Percentiles rank a stretch among this genome's conserved stretches.
These are phyloP conservation scores for Russula foetens DNA, from an alignment of 768 basidiomycete species.

Conservation along the genomic window DNA sequence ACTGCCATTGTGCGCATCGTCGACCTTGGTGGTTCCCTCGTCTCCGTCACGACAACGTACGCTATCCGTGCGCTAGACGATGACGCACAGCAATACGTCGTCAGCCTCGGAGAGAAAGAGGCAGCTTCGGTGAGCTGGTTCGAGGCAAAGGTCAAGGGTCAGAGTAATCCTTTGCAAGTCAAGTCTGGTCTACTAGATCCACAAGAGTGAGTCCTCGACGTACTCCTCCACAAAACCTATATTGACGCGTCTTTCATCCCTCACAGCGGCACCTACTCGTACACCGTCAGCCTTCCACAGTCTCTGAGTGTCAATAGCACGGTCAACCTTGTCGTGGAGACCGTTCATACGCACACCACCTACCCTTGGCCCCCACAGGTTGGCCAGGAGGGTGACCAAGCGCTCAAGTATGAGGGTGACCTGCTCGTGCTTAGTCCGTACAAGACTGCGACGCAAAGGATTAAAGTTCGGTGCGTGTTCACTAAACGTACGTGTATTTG, in stretches of 20 bases:
- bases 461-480: conserved; percentile 69
- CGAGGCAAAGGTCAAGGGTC: conserved; percentile 74
- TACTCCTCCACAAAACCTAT: not conserved
- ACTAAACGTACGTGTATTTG: not conserved
- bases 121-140: conserved; percentile 64
- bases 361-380: conserved; percentile 68
- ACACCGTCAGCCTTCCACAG: conserved; percentile 59
- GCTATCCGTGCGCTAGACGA: conserved; percentile 66
- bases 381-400: conserved; percentile 68
- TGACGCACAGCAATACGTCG: conserved; percentile 53
- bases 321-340: conserved; percentile 69
- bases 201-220: conserved; percentile 38
- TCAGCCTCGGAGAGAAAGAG: conserved; percentile 59
- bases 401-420: conserved; percentile 66
- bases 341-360: conserved; percentile 71
- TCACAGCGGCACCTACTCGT: conserved; percentile 37
- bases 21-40: conserved; percentile 83
- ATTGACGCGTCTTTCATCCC: not conserved
- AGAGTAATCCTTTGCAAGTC: conserved; percentile 43
- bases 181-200: conserved; percentile 41
- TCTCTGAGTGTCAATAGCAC: conserved; percentile 51
- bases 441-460: conserved; percentile 68
- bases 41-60: conserved; percentile 85
- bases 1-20: conserved; percentile 82
- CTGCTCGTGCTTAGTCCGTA: conserved; percentile 84